Conservation (phyloP, 345 rosid species). For the Raphanus sativus region DNA sequence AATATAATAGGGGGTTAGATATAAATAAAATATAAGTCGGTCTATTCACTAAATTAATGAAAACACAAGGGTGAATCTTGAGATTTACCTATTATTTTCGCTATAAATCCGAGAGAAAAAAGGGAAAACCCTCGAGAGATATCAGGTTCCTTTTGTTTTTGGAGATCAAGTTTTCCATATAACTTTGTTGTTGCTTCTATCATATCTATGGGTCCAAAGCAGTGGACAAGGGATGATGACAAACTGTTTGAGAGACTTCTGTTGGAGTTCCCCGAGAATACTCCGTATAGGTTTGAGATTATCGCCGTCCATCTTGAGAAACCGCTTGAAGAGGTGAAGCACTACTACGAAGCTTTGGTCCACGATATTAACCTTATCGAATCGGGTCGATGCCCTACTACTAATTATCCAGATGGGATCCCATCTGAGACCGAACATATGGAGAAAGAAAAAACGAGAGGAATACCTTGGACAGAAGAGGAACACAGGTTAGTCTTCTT, state of each 20-base stretch:
- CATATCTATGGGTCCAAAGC: not conserved
- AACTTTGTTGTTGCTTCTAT: not conserved
- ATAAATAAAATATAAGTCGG: not conserved
- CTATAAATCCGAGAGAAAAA: not conserved
- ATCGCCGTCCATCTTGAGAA: slow-evolving; percentile 44
- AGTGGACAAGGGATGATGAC: slow-evolving; percentile 24
- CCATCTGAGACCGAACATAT: not conserved
- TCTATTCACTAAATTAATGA: not conserved
- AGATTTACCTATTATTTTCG: not conserved
- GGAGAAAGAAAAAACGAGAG: slow-evolving; percentile 51
- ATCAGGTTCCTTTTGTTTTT: not conserved
- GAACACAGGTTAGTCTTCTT: slow-evolving; percentile 16
- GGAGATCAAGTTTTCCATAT: not conserved
- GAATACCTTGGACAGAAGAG: slow-evolving; percentile 40
- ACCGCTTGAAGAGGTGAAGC: slow-evolving; percentile 39
- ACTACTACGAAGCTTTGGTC: slow-evolving; percentile 49
- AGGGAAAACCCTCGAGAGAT: not conserved
- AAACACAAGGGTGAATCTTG: not conserved
- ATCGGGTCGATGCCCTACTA: slow-evolving; percentile 45
- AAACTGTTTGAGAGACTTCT: slow-evolving; percentile 59
- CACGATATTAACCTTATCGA: slow-evolving; percentile 61
- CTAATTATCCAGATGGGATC: slow-evolving; percentile 40
- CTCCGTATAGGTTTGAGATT: slow-evolving; percentile 47
- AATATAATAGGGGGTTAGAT: not conserved
- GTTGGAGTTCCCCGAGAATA: slow-evolving; percentile 37